A percentile compares a stretch with the other conserved stretches of the same genome.
Evolutionary conservation across 225 moss, liverwort and hornwort genomes (phyloP).

Genomic region (Anthoceros angustus): DNA sequence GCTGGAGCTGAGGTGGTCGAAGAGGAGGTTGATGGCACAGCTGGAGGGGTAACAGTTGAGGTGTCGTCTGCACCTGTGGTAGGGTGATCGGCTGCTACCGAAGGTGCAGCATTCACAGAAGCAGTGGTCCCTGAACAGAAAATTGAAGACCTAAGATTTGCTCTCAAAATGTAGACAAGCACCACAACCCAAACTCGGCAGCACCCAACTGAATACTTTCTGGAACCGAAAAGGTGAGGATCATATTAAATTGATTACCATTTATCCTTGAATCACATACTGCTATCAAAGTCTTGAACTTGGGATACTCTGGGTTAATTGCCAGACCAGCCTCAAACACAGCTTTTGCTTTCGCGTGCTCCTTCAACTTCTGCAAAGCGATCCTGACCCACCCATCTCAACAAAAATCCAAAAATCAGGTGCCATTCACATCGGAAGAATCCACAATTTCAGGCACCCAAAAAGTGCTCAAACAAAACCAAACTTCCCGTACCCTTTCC

Average conservation of each 20-base stretch:
- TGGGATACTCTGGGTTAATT: slow-evolving; percentile 37
- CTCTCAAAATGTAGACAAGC: not conserved
- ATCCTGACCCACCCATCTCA: slow-evolving; percentile 25
- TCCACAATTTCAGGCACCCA: not conserved
- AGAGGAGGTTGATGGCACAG: slow-evolving; percentile 17
- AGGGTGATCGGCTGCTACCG: slow-evolving; percentile 7
- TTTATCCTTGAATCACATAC: slow-evolving; percentile 62
- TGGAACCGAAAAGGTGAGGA: too few species aligned
- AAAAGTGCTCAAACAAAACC: not conserved
- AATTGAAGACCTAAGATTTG: slow-evolving; percentile 17
- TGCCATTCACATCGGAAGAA: not conserved
- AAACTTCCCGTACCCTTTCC: slow-evolving; percentile 45
- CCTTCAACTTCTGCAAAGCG: slow-evolving; percentile 72
- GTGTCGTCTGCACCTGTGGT: slow-evolving; percentile 14
- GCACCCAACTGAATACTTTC: too few species aligned
- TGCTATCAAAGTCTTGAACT: slow-evolving; percentile 46
- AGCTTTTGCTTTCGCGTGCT: slow-evolving; percentile 59
- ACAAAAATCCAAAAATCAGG: not conserved
- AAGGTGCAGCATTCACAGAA: slow-evolving; percentile 22
- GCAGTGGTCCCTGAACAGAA: slow-evolving; percentile 10
- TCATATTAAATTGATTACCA: slow-evolving; percentile 17
- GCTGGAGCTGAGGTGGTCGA: slow-evolving; percentile 17
- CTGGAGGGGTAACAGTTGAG: slow-evolving; percentile 11
- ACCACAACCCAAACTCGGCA: too few species aligned
- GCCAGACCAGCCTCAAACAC: slow-evolving; percentile 61